A percentile compares a stretch with the other conserved stretches of the same genome.
These are phyloP conservation scores for Coniochaeta hoffmannii DNA, from an alignment of 2,329 filamentous ascomycete genomes.

Conservation along the genomic window DNA sequence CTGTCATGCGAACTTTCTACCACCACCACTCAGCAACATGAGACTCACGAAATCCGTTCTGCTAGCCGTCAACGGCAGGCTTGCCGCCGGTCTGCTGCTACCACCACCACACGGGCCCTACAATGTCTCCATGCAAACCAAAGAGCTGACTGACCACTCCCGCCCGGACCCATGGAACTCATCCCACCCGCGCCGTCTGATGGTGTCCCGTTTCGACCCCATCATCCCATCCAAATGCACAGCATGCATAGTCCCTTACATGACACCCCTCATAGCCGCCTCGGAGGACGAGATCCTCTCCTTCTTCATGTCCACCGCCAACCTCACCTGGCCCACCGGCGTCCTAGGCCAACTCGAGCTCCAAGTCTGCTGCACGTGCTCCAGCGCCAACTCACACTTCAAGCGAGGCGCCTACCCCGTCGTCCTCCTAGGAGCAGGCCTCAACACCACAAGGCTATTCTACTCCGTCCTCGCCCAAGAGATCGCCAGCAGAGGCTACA, in stretches of 20 bases:
- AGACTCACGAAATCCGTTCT: not conserved
- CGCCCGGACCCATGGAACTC: conserved; percentile 21
- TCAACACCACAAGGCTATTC: conserved; percentile 21
- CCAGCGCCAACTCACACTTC: not conserved
- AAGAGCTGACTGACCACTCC: conserved; percentile 24
- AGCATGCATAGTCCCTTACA: conserved; percentile 14
- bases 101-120: not conserved
- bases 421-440: not conserved
- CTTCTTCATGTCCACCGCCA: conserved; percentile 6
- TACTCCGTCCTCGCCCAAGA: conserved; percentile 31
- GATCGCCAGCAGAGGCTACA: conserved; percentile 31
- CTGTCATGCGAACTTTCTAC: too few species aligned
- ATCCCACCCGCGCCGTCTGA: conserved; percentile 14
- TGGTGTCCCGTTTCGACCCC: conserved; percentile 17
- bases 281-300: conserved; percentile 14
- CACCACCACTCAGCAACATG: not conserved
- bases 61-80: not conserved
- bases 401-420: not conserved
- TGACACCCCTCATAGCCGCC: conserved; percentile 11
- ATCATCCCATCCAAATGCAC: conserved; percentile 10
- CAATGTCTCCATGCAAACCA: not conserved
- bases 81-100: not conserved
- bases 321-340: conserved; percentile 11
- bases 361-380: conserved; percentile 14
- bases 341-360: conserved; percentile 12